phyloP scores from a whole-genome alignment of 1,139 yeast species.

The Scheffersomyces cryptocercus region DNA sequence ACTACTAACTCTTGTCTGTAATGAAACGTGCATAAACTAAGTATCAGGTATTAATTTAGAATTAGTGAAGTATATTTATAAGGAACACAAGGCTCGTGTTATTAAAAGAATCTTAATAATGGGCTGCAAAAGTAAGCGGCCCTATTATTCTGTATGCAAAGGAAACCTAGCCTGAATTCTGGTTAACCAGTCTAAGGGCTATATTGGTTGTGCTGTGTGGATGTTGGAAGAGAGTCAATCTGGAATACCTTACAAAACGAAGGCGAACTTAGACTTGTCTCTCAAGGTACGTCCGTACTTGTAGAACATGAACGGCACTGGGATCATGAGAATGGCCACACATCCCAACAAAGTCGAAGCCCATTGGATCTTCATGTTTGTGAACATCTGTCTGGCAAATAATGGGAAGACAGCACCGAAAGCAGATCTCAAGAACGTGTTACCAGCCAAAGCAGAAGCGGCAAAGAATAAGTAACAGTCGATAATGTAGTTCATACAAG shows the following conservation, averaged over 20 bases:
- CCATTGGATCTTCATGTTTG: conserved; percentile 75
- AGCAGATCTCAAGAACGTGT: conserved; percentile 70
- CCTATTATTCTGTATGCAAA: no score
- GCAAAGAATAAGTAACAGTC: conserved; percentile 80
- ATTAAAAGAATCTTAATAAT: no score
- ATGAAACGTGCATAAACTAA: no score
- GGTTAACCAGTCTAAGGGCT: no score
- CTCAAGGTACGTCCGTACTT: conserved; percentile 65
- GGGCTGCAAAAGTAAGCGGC: no score
- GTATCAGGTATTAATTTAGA: no score
- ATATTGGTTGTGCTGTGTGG: no score
- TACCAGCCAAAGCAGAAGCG: conserved; percentile 89
- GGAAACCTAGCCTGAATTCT: no score
- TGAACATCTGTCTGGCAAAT: conserved; percentile 67
- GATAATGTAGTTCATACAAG: conserved; percentile 76
- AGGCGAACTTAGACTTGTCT: conserved; percentile 65
- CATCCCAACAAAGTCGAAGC: conserved; percentile 79
- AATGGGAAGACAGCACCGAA: conserved; percentile 56
- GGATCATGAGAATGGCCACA: conserved; percentile 59
- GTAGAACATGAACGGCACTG: conserved; percentile 76
- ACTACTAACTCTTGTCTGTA: no score
- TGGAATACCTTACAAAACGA: conserved; percentile 20
- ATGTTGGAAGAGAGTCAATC: no score
- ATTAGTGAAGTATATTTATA: no score
- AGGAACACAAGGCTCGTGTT: no score